phyloP scores from a whole-genome alignment of 2,329 filamentous ascomycete species.

The Blumeria hordei region DNA sequence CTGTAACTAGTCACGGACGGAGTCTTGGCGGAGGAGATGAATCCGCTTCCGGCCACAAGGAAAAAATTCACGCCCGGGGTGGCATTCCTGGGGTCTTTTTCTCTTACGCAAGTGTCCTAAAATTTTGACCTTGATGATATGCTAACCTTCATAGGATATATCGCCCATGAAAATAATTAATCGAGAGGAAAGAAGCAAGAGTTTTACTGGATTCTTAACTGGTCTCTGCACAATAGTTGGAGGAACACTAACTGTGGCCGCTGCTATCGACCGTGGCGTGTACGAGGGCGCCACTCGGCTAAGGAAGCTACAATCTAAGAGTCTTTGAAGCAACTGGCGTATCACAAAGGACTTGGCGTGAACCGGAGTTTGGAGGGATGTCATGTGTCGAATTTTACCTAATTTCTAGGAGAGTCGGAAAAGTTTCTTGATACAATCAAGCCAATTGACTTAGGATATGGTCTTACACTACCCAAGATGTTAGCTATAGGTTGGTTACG shows the following conservation, averaged over 20 bases:
- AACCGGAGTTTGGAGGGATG: too few relatives aligned
- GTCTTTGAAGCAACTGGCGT: slow-evolving; percentile 18
- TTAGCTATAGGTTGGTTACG: too few relatives aligned
- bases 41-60: slow-evolving; percentile 67
- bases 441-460: too few relatives aligned
- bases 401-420: too few relatives aligned
- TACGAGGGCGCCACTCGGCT: slow-evolving; percentile 72
- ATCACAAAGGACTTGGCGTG: too few relatives aligned
- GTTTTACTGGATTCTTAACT: slow-evolving; percentile 76
- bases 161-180: slow-evolving; percentile 99
- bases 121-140: background rate
- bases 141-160: slow-evolving; percentile 43
- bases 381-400: too few relatives aligned
- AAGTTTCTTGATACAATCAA: too few relatives aligned
- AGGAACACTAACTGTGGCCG: slow-evolving; percentile 84
- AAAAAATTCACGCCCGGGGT: slow-evolving; percentile 68
- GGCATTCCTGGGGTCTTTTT: slow-evolving; percentile 98
- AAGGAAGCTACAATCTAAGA: slow-evolving; percentile 60
- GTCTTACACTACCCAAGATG: too few relatives aligned
- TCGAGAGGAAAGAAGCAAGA: slow-evolving; percentile 71
- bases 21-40: slow-evolving; percentile 68
- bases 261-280: slow-evolving; percentile 70
- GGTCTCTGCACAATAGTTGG: slow-evolving; percentile 88
- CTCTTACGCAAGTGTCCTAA: slow-evolving; percentile 50
- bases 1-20: slow-evolving; percentile 86